These are phyloP conservation scores for Claviceps sp. DNA, from an alignment of 2,329 filamentous ascomycete genomes.

Conservation along the genomic window DNA sequence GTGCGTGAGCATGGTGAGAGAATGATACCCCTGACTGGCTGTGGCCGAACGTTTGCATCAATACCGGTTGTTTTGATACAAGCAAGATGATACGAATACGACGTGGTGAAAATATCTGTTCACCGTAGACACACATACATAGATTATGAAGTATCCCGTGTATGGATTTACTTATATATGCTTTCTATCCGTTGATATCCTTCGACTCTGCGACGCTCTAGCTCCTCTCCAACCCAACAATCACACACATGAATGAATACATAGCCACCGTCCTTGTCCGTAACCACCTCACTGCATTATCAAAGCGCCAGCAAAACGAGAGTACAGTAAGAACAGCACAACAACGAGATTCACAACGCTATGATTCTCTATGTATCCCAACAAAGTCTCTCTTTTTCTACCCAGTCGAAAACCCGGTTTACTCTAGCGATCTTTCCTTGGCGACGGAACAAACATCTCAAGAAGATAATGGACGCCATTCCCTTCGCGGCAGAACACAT, in stretches of 20 bases:
- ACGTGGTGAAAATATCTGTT: background rate
- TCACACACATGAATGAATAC: background rate
- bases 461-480: background rate
- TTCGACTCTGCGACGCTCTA: background rate
- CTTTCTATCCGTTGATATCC: conserved; percentile 1
- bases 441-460: too few relatives aligned
- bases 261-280: background rate
- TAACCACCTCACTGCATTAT: background rate
- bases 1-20: background rate
- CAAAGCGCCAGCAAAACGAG: background rate
- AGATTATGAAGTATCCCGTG: background rate
- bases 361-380: conserved; percentile 6
- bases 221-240: background rate
- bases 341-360: conserved; percentile 17
- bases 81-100: background rate
- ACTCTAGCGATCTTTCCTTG: too few relatives aligned
- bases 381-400: conserved; percentile 11
- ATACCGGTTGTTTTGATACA: background rate
- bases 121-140: background rate
- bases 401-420: conserved; percentile 3
- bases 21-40: conserved; percentile 1
- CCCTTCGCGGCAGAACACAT: too few relatives aligned
- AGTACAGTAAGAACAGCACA: background rate
- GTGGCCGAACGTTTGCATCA: background rate
- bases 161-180: conserved; percentile 1